Conservation (phyloP, 148 eudicot genomes). For the Cornus florida region DNA sequence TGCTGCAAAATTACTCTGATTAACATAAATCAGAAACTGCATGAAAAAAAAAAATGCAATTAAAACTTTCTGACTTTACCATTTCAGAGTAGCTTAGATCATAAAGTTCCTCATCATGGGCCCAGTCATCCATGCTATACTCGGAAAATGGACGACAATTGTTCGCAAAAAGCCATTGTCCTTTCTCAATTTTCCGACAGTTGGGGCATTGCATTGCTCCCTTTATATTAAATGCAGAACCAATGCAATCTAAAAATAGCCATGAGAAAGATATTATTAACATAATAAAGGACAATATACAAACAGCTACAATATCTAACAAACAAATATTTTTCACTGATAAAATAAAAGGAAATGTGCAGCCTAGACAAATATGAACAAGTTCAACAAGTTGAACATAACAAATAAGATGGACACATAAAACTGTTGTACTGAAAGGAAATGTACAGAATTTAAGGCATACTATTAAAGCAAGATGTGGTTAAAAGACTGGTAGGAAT, state of each 20-base stretch:
- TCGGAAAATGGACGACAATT: slow-evolving; percentile 72
- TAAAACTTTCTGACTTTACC: slow-evolving; percentile 35
- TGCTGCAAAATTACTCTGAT: not conserved
- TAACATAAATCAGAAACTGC: not conserved
- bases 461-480: not conserved
- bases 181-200: slow-evolving; percentile 96
- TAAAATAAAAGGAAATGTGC: not conserved
- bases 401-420: not conserved
- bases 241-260: slow-evolving; percentile 84
- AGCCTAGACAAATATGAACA: not conserved
- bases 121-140: slow-evolving; percentile 73
- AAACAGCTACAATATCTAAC: not conserved
- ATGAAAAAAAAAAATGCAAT: not conserved
- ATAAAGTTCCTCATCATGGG: slow-evolving; percentile 89
- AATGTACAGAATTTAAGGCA: not conserved
- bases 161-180: slow-evolving; percentile 90
- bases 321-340: not conserved
- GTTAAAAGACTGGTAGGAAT: not conserved
- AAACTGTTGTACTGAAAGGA: not conserved
- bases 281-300: not conserved
- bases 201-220: slow-evolving; percentile 99
- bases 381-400: not conserved
- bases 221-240: slow-evolving; percentile 91
- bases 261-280: slow-evolving; percentile 2
- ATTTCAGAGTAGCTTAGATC: slow-evolving; percentile 83